Conservation (phyloP, 2,329 filamentous ascomycete genomes). For the Ceratocystiopsis minuta region DNA sequence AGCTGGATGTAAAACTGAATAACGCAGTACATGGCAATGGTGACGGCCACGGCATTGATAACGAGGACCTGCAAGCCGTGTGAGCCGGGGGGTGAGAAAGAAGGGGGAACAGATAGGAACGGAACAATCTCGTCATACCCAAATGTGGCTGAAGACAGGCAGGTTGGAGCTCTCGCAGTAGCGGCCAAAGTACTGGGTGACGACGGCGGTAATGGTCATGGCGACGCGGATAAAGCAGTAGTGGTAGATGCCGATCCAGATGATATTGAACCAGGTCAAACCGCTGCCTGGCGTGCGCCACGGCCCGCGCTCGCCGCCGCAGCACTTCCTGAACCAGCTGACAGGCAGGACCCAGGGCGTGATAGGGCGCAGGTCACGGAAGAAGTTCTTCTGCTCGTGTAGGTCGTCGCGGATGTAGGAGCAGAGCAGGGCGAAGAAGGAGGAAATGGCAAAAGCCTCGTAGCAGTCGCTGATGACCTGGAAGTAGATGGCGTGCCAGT, state of each 20-base stretch:
- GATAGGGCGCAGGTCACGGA: constrained; percentile 45
- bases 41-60: constrained; percentile 54
- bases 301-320: constrained; percentile 47
- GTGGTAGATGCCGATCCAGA: constrained; percentile 70
- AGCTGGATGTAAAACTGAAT: constrained; percentile 77
- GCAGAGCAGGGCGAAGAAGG: constrained; percentile 71
- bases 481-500: constrained; percentile 65
- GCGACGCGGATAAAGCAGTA: constrained; percentile 68
- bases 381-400: constrained; percentile 68
- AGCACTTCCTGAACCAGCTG: constrained; percentile 51
- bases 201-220: constrained; percentile 62
- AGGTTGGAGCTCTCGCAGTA: constrained; percentile 69
- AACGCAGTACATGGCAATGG: constrained; percentile 74
- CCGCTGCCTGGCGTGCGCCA: constrained; percentile 64
- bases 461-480: constrained; percentile 70
- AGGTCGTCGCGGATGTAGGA: constrained; percentile 62
- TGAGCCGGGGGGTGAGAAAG: constrained; percentile 2
- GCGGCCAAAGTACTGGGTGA: constrained; percentile 46
- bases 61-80: constrained; percentile 33
- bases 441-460: constrained; percentile 74
- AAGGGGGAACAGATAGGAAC: not conserved
- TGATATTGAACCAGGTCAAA: constrained; percentile 77
- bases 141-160: constrained; percentile 68
- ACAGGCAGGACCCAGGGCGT: constrained; percentile 62
- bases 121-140: no score